Conservation (phyloP, 169 alveolate species). For the Plasmodium coatneyi region DNA sequence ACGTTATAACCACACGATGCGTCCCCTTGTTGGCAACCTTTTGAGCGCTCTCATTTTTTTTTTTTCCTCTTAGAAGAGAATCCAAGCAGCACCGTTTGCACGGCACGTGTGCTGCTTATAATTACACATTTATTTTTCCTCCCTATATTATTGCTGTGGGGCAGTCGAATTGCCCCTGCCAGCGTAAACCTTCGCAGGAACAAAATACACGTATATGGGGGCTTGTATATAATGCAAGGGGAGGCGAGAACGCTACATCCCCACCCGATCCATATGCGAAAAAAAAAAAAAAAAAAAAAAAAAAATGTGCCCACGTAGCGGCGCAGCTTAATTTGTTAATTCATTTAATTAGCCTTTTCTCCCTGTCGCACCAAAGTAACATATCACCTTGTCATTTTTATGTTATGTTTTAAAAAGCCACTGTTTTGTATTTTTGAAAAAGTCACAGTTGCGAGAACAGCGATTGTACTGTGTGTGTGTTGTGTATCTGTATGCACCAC, state of each 20-base stretch:
- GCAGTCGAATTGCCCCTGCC: not conserved
- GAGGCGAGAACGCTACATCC: not conserved
- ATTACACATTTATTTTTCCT: not conserved
- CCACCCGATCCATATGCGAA: not conserved
- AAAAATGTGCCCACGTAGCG: not conserved
- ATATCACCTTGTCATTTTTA: not conserved
- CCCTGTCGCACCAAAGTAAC: not conserved
- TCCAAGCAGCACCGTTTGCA: not conserved
- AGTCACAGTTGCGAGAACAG: not conserved
- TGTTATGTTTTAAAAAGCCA: not conserved
- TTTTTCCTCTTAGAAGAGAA: not conserved
- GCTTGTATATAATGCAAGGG: not conserved
- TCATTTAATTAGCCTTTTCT: not conserved
- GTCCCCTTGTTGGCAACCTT: not conserved
- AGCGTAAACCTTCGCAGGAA: not conserved
- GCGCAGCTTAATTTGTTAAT: not conserved
- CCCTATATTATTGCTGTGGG: not conserved
- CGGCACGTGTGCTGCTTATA: not conserved
- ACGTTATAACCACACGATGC: not conserved
- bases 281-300: too few species aligned
- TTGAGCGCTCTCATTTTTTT: not conserved
- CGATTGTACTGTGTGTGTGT: not conserved
- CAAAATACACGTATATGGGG: not conserved
- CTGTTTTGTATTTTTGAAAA: conserved; percentile 5
- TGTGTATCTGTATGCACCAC: not conserved